These are phyloP conservation scores for Elsinoe australis DNA, from an alignment of 2,329 filamentous ascomycete species.

Conservation along the genomic window DNA sequence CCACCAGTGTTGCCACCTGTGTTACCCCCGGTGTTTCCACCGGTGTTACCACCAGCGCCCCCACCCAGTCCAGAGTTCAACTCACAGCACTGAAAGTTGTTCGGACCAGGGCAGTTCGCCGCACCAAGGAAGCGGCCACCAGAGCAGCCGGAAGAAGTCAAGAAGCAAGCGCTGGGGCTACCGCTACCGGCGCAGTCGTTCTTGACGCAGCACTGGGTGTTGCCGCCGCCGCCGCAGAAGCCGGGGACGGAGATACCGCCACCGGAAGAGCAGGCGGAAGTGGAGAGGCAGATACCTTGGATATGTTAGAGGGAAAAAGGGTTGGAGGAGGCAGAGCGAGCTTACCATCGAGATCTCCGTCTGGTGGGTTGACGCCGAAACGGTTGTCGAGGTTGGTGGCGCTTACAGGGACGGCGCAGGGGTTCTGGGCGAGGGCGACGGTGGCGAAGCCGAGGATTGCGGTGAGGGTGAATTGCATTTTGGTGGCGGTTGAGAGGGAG, in stretches of 20 bases:
- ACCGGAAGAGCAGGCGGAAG: conserved; percentile 1
- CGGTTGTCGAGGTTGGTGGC: neutral
- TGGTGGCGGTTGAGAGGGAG: no score
- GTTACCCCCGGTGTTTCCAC: neutral
- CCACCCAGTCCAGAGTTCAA: neutral
- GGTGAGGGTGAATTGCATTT: neutral
- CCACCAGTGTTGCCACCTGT: neutral
- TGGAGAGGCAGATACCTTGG: conserved; percentile 4
- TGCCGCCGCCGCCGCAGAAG: neutral
- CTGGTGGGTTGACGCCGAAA: neutral
- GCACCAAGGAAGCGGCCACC: neutral
- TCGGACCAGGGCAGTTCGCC: neutral
- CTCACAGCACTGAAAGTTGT: neutral
- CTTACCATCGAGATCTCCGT: neutral
- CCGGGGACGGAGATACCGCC: conserved; percentile 3
- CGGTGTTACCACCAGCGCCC: neutral
- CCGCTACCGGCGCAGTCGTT: conserved; percentile 6
- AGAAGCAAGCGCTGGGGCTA: neutral
- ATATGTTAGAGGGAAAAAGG: neutral
- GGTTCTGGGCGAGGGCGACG: neutral
- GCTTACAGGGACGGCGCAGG: neutral
- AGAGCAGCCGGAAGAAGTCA: neutral
- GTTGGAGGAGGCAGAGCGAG: neutral
- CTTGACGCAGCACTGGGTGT: conserved; percentile 10
- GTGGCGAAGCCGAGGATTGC: neutral